phyloP scores from a whole-genome alignment of 148 eudicot genomes.

The Chenopodium suecicum region DNA sequence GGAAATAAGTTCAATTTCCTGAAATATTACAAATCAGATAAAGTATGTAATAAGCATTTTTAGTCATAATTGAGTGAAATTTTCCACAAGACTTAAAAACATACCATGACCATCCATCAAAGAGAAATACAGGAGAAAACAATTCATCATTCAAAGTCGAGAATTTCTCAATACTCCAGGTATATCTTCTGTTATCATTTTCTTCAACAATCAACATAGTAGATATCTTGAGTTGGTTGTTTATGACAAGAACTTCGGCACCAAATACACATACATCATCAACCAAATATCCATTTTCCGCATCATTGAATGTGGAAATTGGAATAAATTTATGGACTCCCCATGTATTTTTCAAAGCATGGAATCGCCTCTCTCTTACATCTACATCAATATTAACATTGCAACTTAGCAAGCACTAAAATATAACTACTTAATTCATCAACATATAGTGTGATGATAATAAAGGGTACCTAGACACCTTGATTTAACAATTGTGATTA shows the following conservation, averaged over 20 bases:
- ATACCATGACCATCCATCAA: background rate
- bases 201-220: background rate
- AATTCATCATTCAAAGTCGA: background rate
- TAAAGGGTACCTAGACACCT: no score
- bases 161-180: constrained; percentile 1
- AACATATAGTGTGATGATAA: no score
- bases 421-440: no score
- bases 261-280: constrained; percentile 24
- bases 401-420: background rate
- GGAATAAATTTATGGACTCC: constrained; percentile 16
- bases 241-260: background rate
- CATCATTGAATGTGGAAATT: background rate
- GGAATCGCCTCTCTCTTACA: constrained; percentile 19
- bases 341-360: constrained; percentile 21
- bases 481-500: no score
- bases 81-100: background rate
- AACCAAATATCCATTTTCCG: constrained; percentile 17
- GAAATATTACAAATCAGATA: no score
- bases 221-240: background rate
- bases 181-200: background rate
- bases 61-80: background rate
- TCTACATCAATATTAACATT: background rate
- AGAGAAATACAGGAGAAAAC: background rate
- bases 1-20: background rate
- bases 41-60: background rate